These are phyloP conservation scores for Fusarium bulbicola DNA, from an alignment of 2,329 filamentous ascomycete genomes.

Conservation along the genomic window DNA sequence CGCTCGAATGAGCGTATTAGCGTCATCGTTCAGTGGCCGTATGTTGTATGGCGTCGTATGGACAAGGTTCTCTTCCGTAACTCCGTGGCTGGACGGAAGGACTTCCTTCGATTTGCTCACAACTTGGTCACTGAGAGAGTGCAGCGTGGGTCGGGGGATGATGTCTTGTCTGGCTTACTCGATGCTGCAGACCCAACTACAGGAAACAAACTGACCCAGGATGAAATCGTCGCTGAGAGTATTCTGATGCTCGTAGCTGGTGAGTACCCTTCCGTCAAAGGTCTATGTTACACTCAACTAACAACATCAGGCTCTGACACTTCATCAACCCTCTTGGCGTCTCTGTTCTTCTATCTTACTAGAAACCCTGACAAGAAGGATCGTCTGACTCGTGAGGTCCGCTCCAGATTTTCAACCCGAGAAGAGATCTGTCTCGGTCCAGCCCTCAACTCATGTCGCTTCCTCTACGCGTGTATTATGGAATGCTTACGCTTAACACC, in stretches of 20 bases:
- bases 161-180: not conserved
- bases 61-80: not conserved
- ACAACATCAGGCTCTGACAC: not conserved
- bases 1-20: not conserved
- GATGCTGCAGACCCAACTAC: not conserved
- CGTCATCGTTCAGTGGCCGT: not conserved
- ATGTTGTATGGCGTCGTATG: not conserved
- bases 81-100: not conserved
- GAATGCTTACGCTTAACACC: not conserved
- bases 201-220: not conserved
- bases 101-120: not conserved
- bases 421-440: not conserved
- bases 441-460: not conserved
- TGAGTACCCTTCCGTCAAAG: not conserved
- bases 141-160: not conserved
- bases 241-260: slow-evolving; percentile 3
- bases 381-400: not conserved
- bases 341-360: not conserved
- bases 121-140: not conserved
- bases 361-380: not conserved
- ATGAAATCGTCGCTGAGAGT: not conserved
- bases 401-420: not conserved
- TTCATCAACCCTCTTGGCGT: not conserved
- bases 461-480: not conserved
- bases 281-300: not conserved